These are phyloP conservation scores for Gentiana macrophylla DNA, from an alignment of 257 asterid species.

Conservation along the genomic window DNA sequence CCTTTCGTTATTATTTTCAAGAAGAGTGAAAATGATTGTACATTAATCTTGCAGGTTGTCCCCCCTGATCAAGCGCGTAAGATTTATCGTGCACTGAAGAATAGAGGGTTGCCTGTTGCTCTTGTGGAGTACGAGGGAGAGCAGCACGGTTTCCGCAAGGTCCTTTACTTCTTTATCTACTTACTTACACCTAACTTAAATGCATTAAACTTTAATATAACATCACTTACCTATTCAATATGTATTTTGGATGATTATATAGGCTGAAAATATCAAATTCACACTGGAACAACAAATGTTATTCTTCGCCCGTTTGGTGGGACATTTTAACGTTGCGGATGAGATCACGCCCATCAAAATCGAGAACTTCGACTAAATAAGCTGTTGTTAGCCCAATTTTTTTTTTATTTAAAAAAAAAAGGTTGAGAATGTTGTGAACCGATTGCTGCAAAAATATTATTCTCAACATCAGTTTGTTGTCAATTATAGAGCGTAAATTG, in stretches of 20 bases:
- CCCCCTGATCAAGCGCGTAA: constrained; percentile 82
- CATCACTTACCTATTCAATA: neutral
- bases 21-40: too few species aligned
- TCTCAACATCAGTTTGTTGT: too few species aligned
- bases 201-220: neutral
- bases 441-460: too few species aligned
- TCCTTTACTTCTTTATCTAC: constrained; percentile 4
- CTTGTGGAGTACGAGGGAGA: constrained; percentile 90
- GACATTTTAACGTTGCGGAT: constrained; percentile 61
- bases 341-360: constrained; percentile 60
- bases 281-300: constrained; percentile 90
- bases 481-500: neutral
- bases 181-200: neutral
- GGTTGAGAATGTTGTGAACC: too few species aligned
- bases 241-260: constrained; percentile 6
- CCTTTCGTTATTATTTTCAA: too few species aligned
- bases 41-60: constrained; percentile 42
- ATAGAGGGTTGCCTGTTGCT: constrained; percentile 79
- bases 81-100: constrained; percentile 72
- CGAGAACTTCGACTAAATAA: constrained; percentile 54
- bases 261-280: constrained; percentile 90
- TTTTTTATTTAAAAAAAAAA: too few species aligned
- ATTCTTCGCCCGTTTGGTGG: constrained; percentile 83
- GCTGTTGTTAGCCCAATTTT: too few species aligned
- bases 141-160: constrained; percentile 94